Evolutionary conservation across 2,329 filamentous ascomycete genomes (phyloP).

Genomic region (Chrysoporthe austroafricana): DNA sequence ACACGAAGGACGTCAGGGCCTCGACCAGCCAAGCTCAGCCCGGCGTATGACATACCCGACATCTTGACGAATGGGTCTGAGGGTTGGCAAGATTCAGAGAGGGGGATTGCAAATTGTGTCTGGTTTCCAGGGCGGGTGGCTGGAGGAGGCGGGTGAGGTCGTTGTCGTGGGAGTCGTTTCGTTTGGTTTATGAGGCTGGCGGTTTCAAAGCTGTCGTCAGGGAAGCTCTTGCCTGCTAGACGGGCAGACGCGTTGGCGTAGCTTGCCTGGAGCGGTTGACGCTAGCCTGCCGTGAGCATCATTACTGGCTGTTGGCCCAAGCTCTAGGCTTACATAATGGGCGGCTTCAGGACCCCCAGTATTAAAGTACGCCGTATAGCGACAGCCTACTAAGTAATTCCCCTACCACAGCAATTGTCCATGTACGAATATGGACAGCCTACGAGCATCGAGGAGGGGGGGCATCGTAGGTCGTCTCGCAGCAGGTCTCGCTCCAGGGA

Average conservation of each 20-base stretch:
- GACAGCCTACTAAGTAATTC: not conserved
- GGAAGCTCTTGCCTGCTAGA: conserved; percentile 31
- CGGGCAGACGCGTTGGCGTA: conserved; percentile 47
- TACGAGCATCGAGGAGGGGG: not conserved
- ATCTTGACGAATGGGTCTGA: conserved; percentile 44
- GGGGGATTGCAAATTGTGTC: not conserved
- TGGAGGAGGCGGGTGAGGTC: conserved; percentile 10
- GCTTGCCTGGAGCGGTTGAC: conserved; percentile 48
- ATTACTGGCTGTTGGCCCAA: conserved; percentile 2
- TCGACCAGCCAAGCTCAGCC: conserved; percentile 27
- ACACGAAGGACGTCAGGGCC: not conserved
- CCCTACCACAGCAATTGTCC: not conserved
- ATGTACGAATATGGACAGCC: not conserved
- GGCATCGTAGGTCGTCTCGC: not conserved
- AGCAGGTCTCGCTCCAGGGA: no score
- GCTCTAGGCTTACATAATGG: conserved; percentile 23
- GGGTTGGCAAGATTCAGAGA: not conserved
- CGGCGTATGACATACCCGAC: conserved; percentile 50
- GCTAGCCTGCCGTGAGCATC: conserved; percentile 25
- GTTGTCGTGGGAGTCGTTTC: conserved; percentile 29
- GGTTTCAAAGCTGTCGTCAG: conserved; percentile 30
- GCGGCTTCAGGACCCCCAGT: not conserved
- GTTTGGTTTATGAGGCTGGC: conserved; percentile 15
- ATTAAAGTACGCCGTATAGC: not conserved
- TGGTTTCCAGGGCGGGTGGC: not conserved